Conservation (phyloP, 1,139 yeast genomes). For the Chernovozyma aurita region DNA sequence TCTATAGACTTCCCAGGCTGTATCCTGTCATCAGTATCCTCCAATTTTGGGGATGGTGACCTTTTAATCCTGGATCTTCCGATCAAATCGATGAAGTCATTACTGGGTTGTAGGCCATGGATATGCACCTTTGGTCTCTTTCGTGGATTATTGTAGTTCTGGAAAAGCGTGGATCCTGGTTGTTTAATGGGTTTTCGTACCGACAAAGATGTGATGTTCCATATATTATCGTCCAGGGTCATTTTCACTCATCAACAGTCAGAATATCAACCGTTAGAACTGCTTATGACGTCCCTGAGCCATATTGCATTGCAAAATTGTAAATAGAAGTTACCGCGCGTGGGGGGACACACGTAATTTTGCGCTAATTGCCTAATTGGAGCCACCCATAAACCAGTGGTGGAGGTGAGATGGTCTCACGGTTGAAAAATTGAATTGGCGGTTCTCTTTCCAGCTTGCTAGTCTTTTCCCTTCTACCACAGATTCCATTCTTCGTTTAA, state of each 20-base stretch:
- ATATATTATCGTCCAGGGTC: slow-evolving; percentile 7
- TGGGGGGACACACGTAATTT: too few relatives aligned
- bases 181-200: not conserved
- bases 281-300: too few relatives aligned
- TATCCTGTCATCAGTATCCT: too few relatives aligned
- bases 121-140: slow-evolving; percentile 5
- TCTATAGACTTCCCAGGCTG: slow-evolving; percentile 5
- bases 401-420: too few relatives aligned
- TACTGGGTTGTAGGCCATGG: slow-evolving; percentile 6
- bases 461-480: not conserved
- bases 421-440: too few relatives aligned
- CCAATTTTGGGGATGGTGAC: not conserved
- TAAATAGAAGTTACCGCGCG: too few relatives aligned
- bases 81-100: slow-evolving; percentile 10
- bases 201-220: slow-evolving; percentile 6
- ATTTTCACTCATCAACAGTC: not conserved
- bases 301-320: too few relatives aligned
- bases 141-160: not conserved
- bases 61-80: slow-evolving; percentile 4
- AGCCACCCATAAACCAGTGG: too few relatives aligned
- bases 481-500: not conserved
- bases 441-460: too few relatives aligned
- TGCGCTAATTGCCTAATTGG: too few relatives aligned
- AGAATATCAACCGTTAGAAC: not conserved
- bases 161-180: slow-evolving; percentile 1